phyloP scores from a whole-genome alignment of 31 red algal genomes.

The Asparagopsis taxiformis region DNA sequence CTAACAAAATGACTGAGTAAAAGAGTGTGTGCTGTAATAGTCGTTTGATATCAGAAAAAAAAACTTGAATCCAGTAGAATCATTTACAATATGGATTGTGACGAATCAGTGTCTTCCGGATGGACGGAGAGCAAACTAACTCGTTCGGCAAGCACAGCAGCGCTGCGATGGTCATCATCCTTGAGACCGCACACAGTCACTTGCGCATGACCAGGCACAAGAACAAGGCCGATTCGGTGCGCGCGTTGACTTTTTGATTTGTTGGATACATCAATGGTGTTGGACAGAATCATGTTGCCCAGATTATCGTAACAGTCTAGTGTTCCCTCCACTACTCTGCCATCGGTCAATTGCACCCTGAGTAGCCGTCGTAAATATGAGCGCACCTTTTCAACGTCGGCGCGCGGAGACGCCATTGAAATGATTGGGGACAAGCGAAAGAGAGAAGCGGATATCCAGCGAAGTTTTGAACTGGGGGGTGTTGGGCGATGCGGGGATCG shows the following conservation, averaged over 20 bases:
- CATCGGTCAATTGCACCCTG: constrained; percentile 30
- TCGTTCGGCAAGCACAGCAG: no score
- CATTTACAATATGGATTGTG: no score
- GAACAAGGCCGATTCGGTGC: constrained; percentile 1
- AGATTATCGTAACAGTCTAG: constrained; percentile 54
- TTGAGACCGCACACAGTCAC: neutral
- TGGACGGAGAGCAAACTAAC: no score
- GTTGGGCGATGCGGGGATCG: no score
- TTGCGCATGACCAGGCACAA: constrained; percentile 13
- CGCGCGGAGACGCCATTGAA: neutral
- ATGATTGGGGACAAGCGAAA: no score
- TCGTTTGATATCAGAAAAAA: neutral
- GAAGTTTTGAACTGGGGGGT: no score
- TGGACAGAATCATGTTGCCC: constrained; percentile 53
- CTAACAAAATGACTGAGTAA: neutral
- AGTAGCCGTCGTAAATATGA: constrained; percentile 20
- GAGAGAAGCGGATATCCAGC: no score
- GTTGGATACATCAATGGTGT: constrained; percentile 30
- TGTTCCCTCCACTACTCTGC: constrained; percentile 37
- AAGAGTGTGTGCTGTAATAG: neutral
- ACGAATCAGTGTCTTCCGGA: no score
- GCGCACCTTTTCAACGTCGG: constrained; percentile 1
- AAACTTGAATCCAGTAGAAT: no score
- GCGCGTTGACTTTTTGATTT: neutral
- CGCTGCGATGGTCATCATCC: no score